Evolutionary conservation across 106 monocot genomes (phyloP), one percentile per base, ranked within the genome.

Genomic region (Dioscorea zingiberensis): DNA sequence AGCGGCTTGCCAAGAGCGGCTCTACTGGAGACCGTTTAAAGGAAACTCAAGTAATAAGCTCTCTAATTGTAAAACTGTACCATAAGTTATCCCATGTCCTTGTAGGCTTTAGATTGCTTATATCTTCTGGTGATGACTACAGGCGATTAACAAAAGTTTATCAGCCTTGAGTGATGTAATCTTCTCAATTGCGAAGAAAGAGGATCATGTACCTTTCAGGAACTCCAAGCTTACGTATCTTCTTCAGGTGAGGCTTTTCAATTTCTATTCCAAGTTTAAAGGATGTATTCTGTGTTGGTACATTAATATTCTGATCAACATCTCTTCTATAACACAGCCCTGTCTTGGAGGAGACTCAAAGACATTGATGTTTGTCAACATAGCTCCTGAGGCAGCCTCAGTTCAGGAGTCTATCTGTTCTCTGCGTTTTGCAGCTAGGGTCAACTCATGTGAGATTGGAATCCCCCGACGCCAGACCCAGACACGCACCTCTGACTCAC

Each of bases 351-450:
- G 92, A 0, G 88, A 98, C 27, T 89, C 97, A 0, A 98, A 92
- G 69, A 89, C 97, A 9, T 47, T 98, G 25, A 98, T 98, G 97
- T 86, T 98, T 62, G 92, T 98, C 23, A 98, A 98, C 68, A 78
- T 98, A 11, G 74, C 88, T 8, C 97, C 88, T 0, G 92, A 98
- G 58, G 21, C 73, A 44, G 73, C 82, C 5, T 98, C 89, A 1
- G 72, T 68, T 0, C 81, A 79, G 13, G 97, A 92, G 48, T 91
- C 97, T 0, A 70, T 93, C 25, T 92, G 88, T 54, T 98, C 97
- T 0, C 84, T 92, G 21, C 77, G 89, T 19, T 98, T 98, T 60
- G 97, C 92, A 27, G 82, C 91, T 2, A 76, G 88, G 19, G 92
- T 92, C 9, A 98, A 92, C 21, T 60, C 87, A 0, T 94, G 94